Percentiles rank a stretch among this genome's conserved stretches.
phyloP scores from a whole-genome alignment of 495 filamentous ascomycete species.

The Xylaria longipes region DNA sequence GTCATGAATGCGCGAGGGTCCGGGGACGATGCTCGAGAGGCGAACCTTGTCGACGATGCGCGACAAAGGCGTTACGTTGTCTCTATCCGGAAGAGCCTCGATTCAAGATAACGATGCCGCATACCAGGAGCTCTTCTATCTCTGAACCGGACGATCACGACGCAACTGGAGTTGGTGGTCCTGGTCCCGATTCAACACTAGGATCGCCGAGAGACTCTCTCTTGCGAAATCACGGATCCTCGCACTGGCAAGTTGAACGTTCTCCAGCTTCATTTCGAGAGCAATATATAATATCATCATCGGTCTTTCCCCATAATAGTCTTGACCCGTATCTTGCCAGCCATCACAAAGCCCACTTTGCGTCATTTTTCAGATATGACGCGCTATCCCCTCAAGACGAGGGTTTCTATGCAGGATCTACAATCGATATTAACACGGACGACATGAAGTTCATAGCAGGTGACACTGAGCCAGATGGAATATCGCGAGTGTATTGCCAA shows the following conservation, averaged over 20 bases:
- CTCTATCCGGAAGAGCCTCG: conserved; percentile 48
- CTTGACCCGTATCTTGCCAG: neutral
- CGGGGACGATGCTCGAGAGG: conserved; percentile 64
- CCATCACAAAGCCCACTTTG: neutral
- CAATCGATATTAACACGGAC: neutral
- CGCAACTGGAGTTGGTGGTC: neutral
- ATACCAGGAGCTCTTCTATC: neutral
- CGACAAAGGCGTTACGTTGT: conserved; percentile 58
- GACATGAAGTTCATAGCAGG: neutral
- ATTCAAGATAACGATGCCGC: conserved; percentile 11
- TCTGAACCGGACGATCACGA: conserved; percentile 5
- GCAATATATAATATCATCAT: neutral
- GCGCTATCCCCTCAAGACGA: neutral
- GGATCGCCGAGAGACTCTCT: neutral
- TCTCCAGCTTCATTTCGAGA: neutral
- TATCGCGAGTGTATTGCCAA: neutral
- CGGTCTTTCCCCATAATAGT: neutral
- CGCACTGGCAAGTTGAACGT: neutral
- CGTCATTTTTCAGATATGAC: neutral
- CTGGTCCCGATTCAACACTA: neutral
- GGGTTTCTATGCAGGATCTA: neutral
- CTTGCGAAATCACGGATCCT: neutral
- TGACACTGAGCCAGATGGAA: neutral
- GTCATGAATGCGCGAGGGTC: conserved; percentile 61
- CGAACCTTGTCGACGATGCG: conserved; percentile 59